Percentiles rank a stretch among this genome's conserved stretches.
Conservation (phyloP, 2,329 filamentous ascomycete genomes). For the Beauveria sp. region DNA sequence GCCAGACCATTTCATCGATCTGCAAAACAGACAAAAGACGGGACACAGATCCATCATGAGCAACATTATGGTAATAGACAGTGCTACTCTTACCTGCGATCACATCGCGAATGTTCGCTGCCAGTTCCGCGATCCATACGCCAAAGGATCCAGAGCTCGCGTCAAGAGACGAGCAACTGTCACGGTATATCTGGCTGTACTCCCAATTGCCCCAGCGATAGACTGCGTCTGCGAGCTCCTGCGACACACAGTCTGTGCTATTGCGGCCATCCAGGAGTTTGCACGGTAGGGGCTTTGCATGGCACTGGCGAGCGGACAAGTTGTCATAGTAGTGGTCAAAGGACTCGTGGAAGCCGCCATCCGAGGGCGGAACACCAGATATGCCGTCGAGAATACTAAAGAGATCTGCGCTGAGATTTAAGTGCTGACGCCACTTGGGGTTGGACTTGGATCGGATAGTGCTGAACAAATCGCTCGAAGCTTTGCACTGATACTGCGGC, state of each 20-base stretch:
- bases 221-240: conserved; percentile 56
- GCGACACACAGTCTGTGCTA: conserved; percentile 52
- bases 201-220: conserved; percentile 75
- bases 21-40: conserved; percentile 63
- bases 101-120: conserved; percentile 52
- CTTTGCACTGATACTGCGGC: conserved; percentile 60
- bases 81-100: conserved; percentile 32
- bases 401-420: conserved; percentile 47
- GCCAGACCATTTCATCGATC: conserved; percentile 72
- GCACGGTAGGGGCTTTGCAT: conserved; percentile 65
- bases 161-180: conserved; percentile 51
- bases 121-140: conserved; percentile 67
- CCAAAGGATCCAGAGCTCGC: conserved; percentile 58
- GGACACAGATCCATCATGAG: conserved; percentile 69
- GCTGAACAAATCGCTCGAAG: conserved; percentile 36
- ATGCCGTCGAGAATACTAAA: conserved; percentile 57
- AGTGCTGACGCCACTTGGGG: conserved; percentile 54
- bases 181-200: conserved; percentile 71
- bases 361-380: conserved; percentile 52
- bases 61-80: conserved; percentile 67
- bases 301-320: conserved; percentile 70
- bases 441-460: conserved; percentile 37
- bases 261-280: conserved; percentile 38
- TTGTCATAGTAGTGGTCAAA: conserved; percentile 85
- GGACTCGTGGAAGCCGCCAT: conserved; percentile 58